Evolutionary conservation across 225 moss, liverwort and hornwort species (phyloP), one percentile per base, ranked within the genome.

Genomic region (Pseudoscleropodium purum): DNA sequence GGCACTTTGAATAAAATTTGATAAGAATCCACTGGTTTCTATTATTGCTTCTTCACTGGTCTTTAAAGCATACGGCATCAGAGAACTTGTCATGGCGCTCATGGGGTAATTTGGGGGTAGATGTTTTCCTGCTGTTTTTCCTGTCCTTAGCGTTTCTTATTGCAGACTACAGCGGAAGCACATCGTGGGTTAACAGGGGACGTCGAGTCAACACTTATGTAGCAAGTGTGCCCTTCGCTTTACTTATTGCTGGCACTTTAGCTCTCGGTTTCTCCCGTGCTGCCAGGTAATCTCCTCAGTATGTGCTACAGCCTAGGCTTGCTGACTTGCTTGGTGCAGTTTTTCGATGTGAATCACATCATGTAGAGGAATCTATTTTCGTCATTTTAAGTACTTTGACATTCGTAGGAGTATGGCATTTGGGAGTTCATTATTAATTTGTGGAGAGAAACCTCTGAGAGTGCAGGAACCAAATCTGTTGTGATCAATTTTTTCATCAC

Each of bases 191-290:
- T 77, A 88, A 88, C 41, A 86, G 89, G 76, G 90, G 93, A 81
- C 89, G 89, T 29, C 84, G 92, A 90, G 88, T 93, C 59, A 91
- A 90, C 84, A 68, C 86, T 83, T 92, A 89, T 63, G 92, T 81
- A 45, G 93, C 94, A 84, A 94, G 94, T 86, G 74, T 90, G 45
- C 94, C 94, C 72, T 93, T 94, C 68, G 94, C 93, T 37, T 30
- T 94, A 65, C 88, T 94, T 52, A 93, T 94, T 74, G 90, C 84
- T 78, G 93, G 94, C 84, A 94, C 94, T 18, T 79, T 94, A 77
- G 68, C 93, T 65, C 94, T 94, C 33, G 93, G 94, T 52, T 86
- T 91, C 84, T 93, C 94, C 84, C 92, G 89, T 85, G 93, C 94
- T 86, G 82, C 88, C 26, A 93, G 91, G 94, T 93, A 68, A 75